Evolutionary conservation across 108 stramenopile genomes (phyloP), one percentile per base, ranked within the genome.

Genomic region (Epipyxis sp.): DNA sequence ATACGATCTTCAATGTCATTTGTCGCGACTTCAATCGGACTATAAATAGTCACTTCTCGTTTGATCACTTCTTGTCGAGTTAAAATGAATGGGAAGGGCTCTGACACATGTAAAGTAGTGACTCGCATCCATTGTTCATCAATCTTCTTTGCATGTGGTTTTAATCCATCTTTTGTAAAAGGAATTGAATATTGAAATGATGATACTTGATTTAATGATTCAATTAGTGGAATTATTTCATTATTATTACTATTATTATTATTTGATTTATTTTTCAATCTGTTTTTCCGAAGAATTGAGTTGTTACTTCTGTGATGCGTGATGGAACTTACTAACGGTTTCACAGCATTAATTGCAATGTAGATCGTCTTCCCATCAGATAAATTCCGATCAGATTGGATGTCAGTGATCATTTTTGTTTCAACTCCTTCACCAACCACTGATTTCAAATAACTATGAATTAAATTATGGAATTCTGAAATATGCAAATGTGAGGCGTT

Each of bases 141-240:
- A 42, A 74, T 74, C 44, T 46, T 54, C 71, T 74, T 74, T 42
- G 71, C 71, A 37, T 74, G 71, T 6, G 71, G 27, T 42, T 32
- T 13, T 10, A 16, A 32, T 13, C 32, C 71, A 32, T 74, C 71
- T 27, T 27, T 13, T 32, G 71, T 74, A 42, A 74, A 74, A 10
- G 71, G 71, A 6, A 39, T 6, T 13, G 71, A 74, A 37, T 54
- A 74, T 37, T 27, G 32, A 32, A 74, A 74, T 16, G 34, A 43
- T 13, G 71, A 6, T 10, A 54, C 44, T 42, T 74, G 46, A 37
- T 74, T 27, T 37, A 54, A 46, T 16, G 6, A 10, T 42, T 46
- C 13, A 6, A 50, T 20, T n/a, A n/a, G n/a, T n/a, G n/a, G n/a
- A n/a, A n/a, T n/a, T n/a, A n/a, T n/a, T 13, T 16, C 29, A 16